These are phyloP conservation scores for Tolypocladium tropicale DNA, from an alignment of 2,329 filamentous ascomycete genomes.

Conservation along the genomic window DNA sequence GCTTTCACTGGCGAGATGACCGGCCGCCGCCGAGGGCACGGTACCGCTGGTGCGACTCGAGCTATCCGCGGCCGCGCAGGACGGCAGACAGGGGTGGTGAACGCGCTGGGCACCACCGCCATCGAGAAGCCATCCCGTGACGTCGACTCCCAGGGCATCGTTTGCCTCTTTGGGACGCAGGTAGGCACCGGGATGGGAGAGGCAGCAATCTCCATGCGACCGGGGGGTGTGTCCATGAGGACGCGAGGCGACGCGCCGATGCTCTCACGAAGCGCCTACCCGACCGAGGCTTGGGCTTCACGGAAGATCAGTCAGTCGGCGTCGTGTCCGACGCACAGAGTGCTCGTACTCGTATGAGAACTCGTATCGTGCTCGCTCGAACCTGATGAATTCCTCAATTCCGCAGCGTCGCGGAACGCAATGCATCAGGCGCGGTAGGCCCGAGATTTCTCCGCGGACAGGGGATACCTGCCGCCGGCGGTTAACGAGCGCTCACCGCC, in stretches of 20 bases:
- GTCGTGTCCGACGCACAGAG: too few relatives aligned
- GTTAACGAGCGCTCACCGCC: neutral
- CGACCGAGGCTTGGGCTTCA: neutral
- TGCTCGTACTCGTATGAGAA: too few relatives aligned
- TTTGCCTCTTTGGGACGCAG: neutral
- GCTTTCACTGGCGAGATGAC: neutral
- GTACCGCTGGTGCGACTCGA: neutral
- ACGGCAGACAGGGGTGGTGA: neutral
- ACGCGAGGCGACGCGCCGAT: neutral
- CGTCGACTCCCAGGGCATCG: neutral
- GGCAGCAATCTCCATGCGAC: neutral
- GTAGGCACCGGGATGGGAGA: neutral
- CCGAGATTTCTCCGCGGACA: slow-evolving; percentile 1
- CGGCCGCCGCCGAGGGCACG: neutral
- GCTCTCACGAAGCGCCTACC: neutral
- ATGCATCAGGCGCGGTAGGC: neutral
- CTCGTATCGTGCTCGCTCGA: too few relatives aligned
- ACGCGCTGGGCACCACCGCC: neutral
- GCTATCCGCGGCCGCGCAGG: neutral
- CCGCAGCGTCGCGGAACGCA: slow-evolving; percentile 1
- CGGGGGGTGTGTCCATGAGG: neutral
- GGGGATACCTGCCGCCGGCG: neutral
- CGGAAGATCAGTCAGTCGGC: neutral
- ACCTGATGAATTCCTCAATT: too few relatives aligned
- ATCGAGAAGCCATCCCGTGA: neutral